These are phyloP conservation scores for Aspergillus avenaceus DNA, from an alignment of 495 filamentous ascomycete genomes.

Conservation along the genomic window DNA sequence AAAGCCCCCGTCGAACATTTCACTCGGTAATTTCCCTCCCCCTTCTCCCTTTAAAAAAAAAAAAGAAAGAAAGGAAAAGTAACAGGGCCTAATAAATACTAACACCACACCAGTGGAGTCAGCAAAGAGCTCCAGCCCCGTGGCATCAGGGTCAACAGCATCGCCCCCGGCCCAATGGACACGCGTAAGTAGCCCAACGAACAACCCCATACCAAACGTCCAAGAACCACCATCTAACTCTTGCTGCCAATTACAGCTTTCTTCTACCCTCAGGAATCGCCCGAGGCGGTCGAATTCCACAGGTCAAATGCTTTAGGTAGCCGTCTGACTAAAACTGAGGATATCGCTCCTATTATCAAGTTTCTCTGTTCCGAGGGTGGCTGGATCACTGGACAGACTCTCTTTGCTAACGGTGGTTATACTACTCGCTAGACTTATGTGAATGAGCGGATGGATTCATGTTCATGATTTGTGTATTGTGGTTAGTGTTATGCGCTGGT, in stretches of 20 bases:
- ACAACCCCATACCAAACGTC: neutral
- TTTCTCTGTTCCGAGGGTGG: constrained; percentile 34
- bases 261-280: constrained; percentile 33
- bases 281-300: constrained; percentile 29
- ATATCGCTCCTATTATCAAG: constrained; percentile 34
- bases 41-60: neutral
- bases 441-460: neutral
- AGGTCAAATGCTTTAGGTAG: constrained; percentile 30
- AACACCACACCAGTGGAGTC: constrained; percentile 18
- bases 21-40: constrained; percentile 19
- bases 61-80: too few species aligned
- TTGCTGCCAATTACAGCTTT: constrained; percentile 18
- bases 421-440: constrained; percentile 26
- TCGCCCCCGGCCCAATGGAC: constrained; percentile 39
- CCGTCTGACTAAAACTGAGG: constrained; percentile 27
- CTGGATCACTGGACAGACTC: constrained; percentile 41
- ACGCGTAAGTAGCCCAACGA: constrained; percentile 26
- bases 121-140: constrained; percentile 35
- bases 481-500: neutral
- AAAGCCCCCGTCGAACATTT: constrained; percentile 40
- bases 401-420: constrained; percentile 38
- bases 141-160: constrained; percentile 31
- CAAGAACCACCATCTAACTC: neutral
- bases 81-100: neutral
- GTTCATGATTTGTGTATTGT: neutral